Evolutionary conservation across 108 stramenopile species (phyloP), one percentile per base, ranked within the genome.

Genomic region (Licmophora abbreviata): DNA sequence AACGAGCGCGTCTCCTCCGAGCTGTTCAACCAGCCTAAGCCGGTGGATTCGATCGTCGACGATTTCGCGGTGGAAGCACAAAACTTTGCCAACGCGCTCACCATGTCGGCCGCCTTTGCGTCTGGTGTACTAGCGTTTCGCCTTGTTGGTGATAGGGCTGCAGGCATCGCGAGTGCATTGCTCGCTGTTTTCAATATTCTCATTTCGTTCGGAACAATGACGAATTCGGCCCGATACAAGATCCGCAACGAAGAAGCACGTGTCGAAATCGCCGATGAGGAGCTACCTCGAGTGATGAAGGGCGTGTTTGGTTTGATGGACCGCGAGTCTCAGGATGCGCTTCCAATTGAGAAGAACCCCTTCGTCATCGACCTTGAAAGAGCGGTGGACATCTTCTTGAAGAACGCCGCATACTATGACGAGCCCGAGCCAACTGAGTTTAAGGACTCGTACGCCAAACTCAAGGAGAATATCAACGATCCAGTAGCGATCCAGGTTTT

Each of bases 1-100:
- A 42, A 70, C 37, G 58, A 64, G 20, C 44, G 69, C 31, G 22
- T 60, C 22, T 17, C 33, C 15, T 45, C 57, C n/a, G 62, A 69
- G 50, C 38, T 64, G n/a, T 64, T 52, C 38, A 64, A 64, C 17
- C 69, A 64, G 45, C 69, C 69, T 1, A 70, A 64, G 47, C 51
- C 69, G 11, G 52, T 64, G 4, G 69, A 70, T 30, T 58, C 63
- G 6, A 29, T 70, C 21, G 27, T 70, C 18, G 63, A 59, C 33
- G 63, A 70, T 46, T 59, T 63, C 50, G 63, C 69, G 17, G 46
- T 64, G 4, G 58, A 70, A 29, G 51, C 58, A 2, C 57, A 63
- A 46, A 48, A 48, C 33, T 54, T 64, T 29, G 44, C 68, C 29
- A 58, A 69, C 26, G 26, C 57, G 7, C 35, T 69, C 7, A 33